These are phyloP conservation scores for Sicyos baderoa DNA, from an alignment of 306 rosid genomes.

Conservation along the genomic window DNA sequence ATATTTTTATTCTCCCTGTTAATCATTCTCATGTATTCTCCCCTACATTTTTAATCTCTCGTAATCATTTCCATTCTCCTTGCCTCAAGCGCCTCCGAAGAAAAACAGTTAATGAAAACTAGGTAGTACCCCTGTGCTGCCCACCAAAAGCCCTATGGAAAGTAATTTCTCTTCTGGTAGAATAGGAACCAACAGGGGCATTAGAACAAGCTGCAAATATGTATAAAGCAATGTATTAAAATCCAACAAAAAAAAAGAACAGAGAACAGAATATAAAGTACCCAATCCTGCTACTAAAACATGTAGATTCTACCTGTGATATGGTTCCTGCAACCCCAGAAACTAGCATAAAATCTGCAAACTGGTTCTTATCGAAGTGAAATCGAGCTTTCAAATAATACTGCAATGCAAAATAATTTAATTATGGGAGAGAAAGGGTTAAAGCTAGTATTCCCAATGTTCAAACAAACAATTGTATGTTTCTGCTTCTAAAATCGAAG, in stretches of 20 bases:
- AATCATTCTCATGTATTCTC: too few relatives aligned
- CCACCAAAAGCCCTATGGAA: constrained; percentile 50
- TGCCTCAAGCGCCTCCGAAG: not conserved
- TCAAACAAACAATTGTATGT: not conserved
- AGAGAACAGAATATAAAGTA: not conserved
- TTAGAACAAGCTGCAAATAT: constrained; percentile 47
- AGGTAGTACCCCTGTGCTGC: constrained; percentile 38
- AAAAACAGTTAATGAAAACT: not conserved
- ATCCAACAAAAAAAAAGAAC: constrained; percentile 1
- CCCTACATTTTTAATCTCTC: too few relatives aligned
- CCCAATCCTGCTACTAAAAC: not conserved
- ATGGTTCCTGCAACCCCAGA: constrained; percentile 49
- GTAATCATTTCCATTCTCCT: too few relatives aligned
- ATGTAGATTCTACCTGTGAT: constrained; percentile 44
- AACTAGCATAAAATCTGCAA: constrained; percentile 68
- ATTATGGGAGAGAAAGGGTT: not conserved
- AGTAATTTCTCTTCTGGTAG: constrained; percentile 70
- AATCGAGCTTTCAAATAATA: constrained; percentile 82
- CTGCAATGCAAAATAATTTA: constrained; percentile 37
- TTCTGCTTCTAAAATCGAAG: not conserved
- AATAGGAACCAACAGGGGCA: constrained; percentile 56
- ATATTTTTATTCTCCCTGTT: too few relatives aligned
- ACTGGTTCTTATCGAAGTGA: constrained; percentile 66
- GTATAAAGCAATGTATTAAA: not conserved
- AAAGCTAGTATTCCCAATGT: not conserved